These are phyloP conservation scores for Paraconiothyrium brasiliense DNA, from an alignment of 2,329 filamentous ascomycete genomes.

Conservation along the genomic window DNA sequence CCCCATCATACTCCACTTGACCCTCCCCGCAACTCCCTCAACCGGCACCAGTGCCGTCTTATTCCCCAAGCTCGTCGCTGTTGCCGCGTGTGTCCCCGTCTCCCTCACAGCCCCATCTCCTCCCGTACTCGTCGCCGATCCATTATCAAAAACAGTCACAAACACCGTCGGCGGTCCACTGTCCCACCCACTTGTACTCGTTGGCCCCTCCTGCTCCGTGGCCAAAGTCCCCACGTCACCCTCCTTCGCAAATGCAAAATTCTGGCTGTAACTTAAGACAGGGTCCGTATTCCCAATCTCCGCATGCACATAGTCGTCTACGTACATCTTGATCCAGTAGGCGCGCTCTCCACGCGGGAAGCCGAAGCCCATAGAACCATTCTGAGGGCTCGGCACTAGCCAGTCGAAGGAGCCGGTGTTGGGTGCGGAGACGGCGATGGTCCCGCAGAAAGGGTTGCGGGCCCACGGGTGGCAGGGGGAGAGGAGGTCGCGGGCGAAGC, in stretches of 20 bases:
- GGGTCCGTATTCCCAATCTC: conserved; percentile 23
- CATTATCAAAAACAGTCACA: conserved; percentile 1
- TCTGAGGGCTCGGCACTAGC: conserved; percentile 15
- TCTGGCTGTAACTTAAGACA: conserved; percentile 29
- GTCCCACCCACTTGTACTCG: not conserved
- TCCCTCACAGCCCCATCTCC: not conserved
- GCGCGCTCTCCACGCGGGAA: conserved; percentile 23
- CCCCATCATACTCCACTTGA: not conserved
- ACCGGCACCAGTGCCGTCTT: not conserved
- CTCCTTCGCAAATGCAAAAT: conserved; percentile 27
- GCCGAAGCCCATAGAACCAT: conserved; percentile 18
- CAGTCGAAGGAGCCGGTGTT: conserved; percentile 27
- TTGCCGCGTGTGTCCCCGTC: conserved; percentile 1
- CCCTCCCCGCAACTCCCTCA: not conserved
- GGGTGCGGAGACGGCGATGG: conserved; percentile 23
- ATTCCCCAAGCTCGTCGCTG: conserved; percentile 2
- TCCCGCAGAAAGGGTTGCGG: conserved; percentile 29
- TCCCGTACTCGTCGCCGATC: not conserved
- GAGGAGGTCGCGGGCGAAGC: conserved; percentile 26
- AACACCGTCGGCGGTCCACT: conserved; percentile 2
- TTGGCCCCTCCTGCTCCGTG: conserved; percentile 2
- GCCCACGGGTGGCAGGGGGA: conserved; percentile 25
- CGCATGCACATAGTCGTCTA: conserved; percentile 25
- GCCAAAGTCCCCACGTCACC: conserved; percentile 15
- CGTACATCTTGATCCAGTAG: conserved; percentile 32